Evolutionary conservation across 768 basidiomycete genomes (phyloP), one percentile per base, ranked within the genome.

Genomic region (Lanmaoa pseudosensibilis): DNA sequence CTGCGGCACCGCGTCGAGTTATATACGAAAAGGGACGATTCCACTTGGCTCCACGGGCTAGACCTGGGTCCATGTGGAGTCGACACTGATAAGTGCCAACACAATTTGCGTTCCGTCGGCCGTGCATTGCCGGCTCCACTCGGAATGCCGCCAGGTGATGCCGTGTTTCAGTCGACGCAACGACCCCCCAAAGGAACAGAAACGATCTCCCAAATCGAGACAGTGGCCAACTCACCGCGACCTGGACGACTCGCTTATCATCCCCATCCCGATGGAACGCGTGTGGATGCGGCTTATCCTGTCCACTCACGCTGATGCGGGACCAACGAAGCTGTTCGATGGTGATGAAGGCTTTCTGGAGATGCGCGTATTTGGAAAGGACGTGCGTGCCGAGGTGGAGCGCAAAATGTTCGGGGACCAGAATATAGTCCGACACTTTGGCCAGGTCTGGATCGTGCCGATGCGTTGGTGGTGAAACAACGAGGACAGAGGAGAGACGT

Each of bases 231-330:
- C 74, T 52, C 49, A 87, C 83, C 71, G 82, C 80, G 15, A 80
- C 84, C 19, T 82, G 81, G 7, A 86, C 80, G 33, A 87, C 68
- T 5, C 85, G 79, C 77, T 90, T 96, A 69, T 98, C 95, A 4
- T 94, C 92, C 2, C 95, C 96, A 63, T 98, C 92, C 23, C 95
- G 79, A 54, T 81, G 77, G 73, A 96, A 98, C 16, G 92, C 83
- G 69, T 95, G 92, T 8, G 82, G 70, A 69, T 98, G 94, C 2
- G 76, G 76, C 57, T 78, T 55, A 4, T 69, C 59, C 46, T 76
- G 69, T 34, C 74, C 75, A 40, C 75, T 70, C 36, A 89, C 78
- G 4, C 75, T 70, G 57, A 97, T 89, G 6, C 94, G 83, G 3
- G 84, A 76, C 95, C 95, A 98, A 43, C 90, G 84, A 50, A 94